Evolutionary conservation across 352 stramenopile species (phyloP).

Genomic region (Pythium scleroteichum): DNA sequence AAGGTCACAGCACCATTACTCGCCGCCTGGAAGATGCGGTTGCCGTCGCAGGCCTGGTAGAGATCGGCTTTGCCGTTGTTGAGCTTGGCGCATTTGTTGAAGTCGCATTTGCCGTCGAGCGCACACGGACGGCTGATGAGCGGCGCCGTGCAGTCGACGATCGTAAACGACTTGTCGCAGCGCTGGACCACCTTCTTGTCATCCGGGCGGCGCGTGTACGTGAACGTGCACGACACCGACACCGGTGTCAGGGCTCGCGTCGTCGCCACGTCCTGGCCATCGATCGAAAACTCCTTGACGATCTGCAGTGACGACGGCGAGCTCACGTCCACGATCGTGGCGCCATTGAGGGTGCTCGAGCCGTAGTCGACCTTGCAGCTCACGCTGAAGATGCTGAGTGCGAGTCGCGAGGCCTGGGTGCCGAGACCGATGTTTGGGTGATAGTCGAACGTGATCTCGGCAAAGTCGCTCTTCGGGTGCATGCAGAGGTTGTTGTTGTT

Average conservation of each 20-base stretch:
- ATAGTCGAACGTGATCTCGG: slow-evolving; percentile 49
- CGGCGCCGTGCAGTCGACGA: slow-evolving; percentile 61
- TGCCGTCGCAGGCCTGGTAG: slow-evolving; percentile 16
- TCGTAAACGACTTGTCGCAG: slow-evolving; percentile 45
- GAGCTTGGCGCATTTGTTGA: slow-evolving; percentile 13
- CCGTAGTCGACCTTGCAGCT: slow-evolving; percentile 40
- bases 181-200: slow-evolving; percentile 24
- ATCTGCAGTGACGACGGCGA: slow-evolving; percentile 33
- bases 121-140: slow-evolving; percentile 50
- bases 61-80: slow-evolving; percentile 2
- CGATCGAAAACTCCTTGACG: slow-evolving; percentile 48
- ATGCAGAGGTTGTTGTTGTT: slow-evolving; percentile 33
- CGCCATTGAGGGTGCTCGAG: background rate
- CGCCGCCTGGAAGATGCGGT: slow-evolving; percentile 21
- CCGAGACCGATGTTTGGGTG: slow-evolving; percentile 26
- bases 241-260: slow-evolving; percentile 49
- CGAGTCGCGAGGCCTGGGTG: slow-evolving; percentile 3
- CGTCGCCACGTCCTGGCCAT: slow-evolving; percentile 40
- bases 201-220: slow-evolving; percentile 41
- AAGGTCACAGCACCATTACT: slow-evolving; percentile 30
- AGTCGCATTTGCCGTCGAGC: slow-evolving; percentile 21
- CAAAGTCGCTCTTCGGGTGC: slow-evolving; percentile 39
- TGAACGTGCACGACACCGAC: slow-evolving; percentile 52
- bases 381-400: slow-evolving; percentile 26
- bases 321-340: slow-evolving; percentile 11